Evolutionary conservation across 768 basidiomycete genomes (phyloP).

Genomic region (Podaxis mareebaensis): DNA sequence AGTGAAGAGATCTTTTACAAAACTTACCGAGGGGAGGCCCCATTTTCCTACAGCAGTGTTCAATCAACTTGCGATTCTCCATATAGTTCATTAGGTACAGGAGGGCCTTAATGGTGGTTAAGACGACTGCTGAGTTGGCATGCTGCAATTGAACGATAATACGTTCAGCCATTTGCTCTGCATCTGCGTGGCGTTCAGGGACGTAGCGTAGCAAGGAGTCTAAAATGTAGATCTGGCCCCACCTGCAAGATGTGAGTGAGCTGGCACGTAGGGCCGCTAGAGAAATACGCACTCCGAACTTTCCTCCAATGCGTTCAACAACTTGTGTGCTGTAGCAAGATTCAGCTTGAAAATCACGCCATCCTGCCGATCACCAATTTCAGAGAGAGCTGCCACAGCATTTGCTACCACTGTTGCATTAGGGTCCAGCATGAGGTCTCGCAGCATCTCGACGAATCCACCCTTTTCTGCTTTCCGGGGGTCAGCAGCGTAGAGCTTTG

Average conservation of each 20-base stretch:
- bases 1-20: constrained; percentile 1
- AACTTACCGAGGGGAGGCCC: constrained; percentile 87
- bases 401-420: constrained; percentile 99
- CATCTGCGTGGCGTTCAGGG: constrained; percentile 85
- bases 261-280: constrained; percentile 5
- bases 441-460: constrained; percentile 87
- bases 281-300: constrained; percentile 85
- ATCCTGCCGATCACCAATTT: constrained; percentile 94
- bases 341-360: constrained; percentile 93
- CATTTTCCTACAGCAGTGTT: constrained; percentile 96
- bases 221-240: constrained; percentile 98
- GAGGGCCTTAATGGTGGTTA: constrained; percentile 96
- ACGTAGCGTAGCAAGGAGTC: constrained; percentile 93
- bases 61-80: constrained; percentile 82
- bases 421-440: constrained; percentile 88
- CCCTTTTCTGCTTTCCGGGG: constrained; percentile 83
- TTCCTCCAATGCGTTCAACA: constrained; percentile 89
- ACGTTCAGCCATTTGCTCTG: constrained; percentile 94
- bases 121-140: constrained; percentile 98
- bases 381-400: constrained; percentile 94
- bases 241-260: constrained; percentile 50
- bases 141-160: constrained; percentile 93
- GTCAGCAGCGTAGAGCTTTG: constrained; percentile 91
- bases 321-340: constrained; percentile 81
- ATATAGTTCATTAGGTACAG: constrained; percentile 99